Evolutionary conservation across 139 green algal species (phyloP).

Genomic region (Chlamydomonas applanata): DNA sequence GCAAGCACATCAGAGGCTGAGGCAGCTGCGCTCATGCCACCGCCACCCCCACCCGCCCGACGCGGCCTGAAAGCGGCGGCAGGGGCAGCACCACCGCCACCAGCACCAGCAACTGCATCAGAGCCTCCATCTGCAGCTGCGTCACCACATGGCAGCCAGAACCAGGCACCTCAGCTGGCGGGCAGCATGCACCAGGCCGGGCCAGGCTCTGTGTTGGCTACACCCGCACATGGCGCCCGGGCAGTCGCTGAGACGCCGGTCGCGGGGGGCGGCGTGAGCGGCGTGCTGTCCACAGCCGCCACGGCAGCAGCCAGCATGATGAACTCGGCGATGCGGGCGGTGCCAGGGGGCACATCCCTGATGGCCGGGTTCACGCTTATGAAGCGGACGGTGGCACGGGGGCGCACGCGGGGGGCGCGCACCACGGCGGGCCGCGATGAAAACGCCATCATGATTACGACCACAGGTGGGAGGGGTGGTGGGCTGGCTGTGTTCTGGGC

Average conservation of each 20-base stretch:
- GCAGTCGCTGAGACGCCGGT: too few relatives aligned
- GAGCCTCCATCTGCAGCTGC: too few relatives aligned
- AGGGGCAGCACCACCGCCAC: too few relatives aligned
- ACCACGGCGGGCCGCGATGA: neutral
- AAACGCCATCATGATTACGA: constrained; percentile 7
- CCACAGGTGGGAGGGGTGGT: neutral
- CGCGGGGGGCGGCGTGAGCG: too few relatives aligned
- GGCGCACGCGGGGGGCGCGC: neutral
- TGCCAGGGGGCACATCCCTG: neutral
- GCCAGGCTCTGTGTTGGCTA: neutral
- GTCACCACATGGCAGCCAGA: neutral
- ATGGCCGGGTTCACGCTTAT: neutral
- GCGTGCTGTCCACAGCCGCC: too few relatives aligned
- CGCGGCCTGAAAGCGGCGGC: too few relatives aligned
- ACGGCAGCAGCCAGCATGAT: too few relatives aligned
- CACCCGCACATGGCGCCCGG: neutral
- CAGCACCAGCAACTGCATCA: too few relatives aligned
- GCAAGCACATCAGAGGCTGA: too few relatives aligned
- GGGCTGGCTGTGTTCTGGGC: neutral
- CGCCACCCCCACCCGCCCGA: too few relatives aligned
- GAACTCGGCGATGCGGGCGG: neutral
- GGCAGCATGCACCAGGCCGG: neutral
- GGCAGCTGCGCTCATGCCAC: too few relatives aligned
- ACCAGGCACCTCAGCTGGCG: neutral
- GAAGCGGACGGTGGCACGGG: neutral